Percentiles rank a stretch among this genome's conserved stretches.
These are phyloP conservation scores for Postia placenta DNA, from an alignment of 768 basidiomycete species.

Conservation along the genomic window DNA sequence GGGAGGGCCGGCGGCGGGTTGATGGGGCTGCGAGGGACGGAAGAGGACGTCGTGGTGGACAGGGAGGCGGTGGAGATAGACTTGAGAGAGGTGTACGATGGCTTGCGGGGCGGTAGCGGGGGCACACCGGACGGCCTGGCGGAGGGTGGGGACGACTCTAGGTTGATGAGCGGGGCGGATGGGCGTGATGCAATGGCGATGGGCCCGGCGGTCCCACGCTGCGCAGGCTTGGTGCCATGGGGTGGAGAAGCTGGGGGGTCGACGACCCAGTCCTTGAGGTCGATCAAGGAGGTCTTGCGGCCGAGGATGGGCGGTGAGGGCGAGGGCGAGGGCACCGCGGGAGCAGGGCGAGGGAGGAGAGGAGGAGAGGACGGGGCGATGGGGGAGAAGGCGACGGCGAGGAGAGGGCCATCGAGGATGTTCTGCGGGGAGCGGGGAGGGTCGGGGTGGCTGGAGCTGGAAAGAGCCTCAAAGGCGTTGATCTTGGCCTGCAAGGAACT, in stretches of 20 bases:
- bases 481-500: constrained; percentile 55
- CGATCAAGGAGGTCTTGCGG: constrained; percentile 56
- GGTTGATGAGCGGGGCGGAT: constrained; percentile 44
- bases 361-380: constrained; percentile 28
- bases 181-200: constrained; percentile 5
- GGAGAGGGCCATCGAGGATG: constrained; percentile 44
- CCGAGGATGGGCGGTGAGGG: constrained; percentile 20
- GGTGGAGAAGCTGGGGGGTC: constrained; percentile 28
- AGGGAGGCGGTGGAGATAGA: constrained; percentile 31
- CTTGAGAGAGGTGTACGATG: constrained; percentile 45
- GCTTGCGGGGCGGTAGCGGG: constrained; percentile 62
- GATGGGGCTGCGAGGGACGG: constrained; percentile 16
- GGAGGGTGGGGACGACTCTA: constrained; percentile 41
- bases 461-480: constrained; percentile 49
- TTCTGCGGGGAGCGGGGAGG: constrained; percentile 18
- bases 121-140: constrained; percentile 33
- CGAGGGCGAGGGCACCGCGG: constrained; percentile 16
- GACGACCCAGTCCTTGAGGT: constrained; percentile 69
- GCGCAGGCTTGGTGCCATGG: constrained; percentile 2
- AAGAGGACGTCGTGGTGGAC: constrained; percentile 28
- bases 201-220: not conserved
- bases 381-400: constrained; percentile 33
- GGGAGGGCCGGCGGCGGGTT: constrained; percentile 7
- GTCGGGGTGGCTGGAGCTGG: not conserved
- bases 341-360: constrained; percentile 2